These are phyloP conservation scores for Triticum monococcum DNA, from an alignment of 176 grass and related monocot genomes.

Conservation along the genomic window DNA sequence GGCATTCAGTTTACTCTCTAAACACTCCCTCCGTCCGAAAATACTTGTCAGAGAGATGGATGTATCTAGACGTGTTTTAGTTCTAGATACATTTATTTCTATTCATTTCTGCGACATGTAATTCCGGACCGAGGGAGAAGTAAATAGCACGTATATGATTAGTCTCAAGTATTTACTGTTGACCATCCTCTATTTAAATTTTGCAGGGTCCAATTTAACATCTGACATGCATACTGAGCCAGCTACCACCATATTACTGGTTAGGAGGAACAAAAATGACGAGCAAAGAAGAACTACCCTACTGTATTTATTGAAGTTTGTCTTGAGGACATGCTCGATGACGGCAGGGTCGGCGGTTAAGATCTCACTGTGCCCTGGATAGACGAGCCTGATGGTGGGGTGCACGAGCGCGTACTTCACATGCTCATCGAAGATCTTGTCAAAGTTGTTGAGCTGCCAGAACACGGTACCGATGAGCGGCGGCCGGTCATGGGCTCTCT, in stretches of 20 bases:
- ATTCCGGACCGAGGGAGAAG: too few relatives aligned
- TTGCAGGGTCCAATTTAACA: not conserved
- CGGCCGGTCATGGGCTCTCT: slow-evolving; percentile 9
- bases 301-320: slow-evolving; percentile 60
- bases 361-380: slow-evolving; percentile 26
- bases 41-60: too few relatives aligned
- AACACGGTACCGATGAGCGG: slow-evolving; percentile 41
- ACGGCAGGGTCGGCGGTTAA: slow-evolving; percentile 35
- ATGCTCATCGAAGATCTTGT: slow-evolving; percentile 44
- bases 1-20: not conserved
- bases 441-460: slow-evolving; percentile 37
- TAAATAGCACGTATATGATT: too few relatives aligned
- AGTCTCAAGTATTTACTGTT: not conserved
- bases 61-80: too few relatives aligned
- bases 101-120: too few relatives aligned
- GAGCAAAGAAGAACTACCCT: slow-evolving; percentile 32
- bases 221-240: not conserved
- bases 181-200: not conserved
- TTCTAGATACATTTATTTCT: too few relatives aligned
- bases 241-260: not conserved
- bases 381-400: slow-evolving; percentile 40
- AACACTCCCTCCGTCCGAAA: too few relatives aligned
- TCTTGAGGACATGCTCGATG: slow-evolving; percentile 56
- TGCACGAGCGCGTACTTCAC: slow-evolving; percentile 15
- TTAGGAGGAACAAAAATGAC: not conserved